Conservation (phyloP, 495 filamentous ascomycete genomes). For the Talaromyces adpressus region DNA sequence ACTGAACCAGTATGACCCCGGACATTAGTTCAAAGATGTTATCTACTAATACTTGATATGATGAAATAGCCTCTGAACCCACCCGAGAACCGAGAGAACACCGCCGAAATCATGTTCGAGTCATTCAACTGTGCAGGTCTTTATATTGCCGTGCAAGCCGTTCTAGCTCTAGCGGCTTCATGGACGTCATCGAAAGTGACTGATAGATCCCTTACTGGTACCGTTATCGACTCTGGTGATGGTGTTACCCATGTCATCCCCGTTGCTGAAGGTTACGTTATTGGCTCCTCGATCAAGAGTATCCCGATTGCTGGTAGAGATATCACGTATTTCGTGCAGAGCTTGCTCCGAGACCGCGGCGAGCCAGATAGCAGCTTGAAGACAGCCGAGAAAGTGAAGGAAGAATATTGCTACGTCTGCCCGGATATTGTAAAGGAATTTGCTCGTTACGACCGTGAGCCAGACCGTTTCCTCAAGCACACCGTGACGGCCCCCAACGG, state of each 20-base stretch:
- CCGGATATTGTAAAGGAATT: slow-evolving; percentile 99
- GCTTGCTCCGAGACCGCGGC: slow-evolving; percentile 87
- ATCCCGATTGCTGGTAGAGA: slow-evolving; percentile 96
- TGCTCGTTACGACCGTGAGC: slow-evolving; percentile 82
- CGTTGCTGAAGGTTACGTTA: slow-evolving; percentile 97
- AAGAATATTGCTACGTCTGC: slow-evolving; percentile 96
- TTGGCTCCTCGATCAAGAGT: slow-evolving; percentile 96
- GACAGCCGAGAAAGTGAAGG: slow-evolving; percentile 96
- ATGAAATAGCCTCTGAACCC: slow-evolving; percentile 78
- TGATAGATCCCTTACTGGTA: slow-evolving; percentile 94
- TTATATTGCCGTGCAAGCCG: slow-evolving; percentile 97
- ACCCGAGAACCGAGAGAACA: slow-evolving; percentile 97
- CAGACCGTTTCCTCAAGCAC: slow-evolving; percentile 83
- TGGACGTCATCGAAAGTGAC: slow-evolving; percentile 98
- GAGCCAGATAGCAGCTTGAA: slow-evolving; percentile 95
- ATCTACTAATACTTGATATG: neutral
- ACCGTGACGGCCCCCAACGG: slow-evolving; percentile 82
- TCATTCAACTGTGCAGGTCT: slow-evolving; percentile 98
- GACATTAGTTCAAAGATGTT: neutral
- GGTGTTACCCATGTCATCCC: slow-evolving; percentile 99
- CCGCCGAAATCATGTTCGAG: slow-evolving; percentile 99
- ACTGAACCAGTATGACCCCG: slow-evolving; percentile 72
- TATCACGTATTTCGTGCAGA: slow-evolving; percentile 97
- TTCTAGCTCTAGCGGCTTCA: slow-evolving; percentile 90
- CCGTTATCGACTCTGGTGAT: slow-evolving; percentile 94